These are phyloP conservation scores for Pythium plurisporium DNA, from an alignment of 352 stramenopile species.

Conservation along the genomic window DNA sequence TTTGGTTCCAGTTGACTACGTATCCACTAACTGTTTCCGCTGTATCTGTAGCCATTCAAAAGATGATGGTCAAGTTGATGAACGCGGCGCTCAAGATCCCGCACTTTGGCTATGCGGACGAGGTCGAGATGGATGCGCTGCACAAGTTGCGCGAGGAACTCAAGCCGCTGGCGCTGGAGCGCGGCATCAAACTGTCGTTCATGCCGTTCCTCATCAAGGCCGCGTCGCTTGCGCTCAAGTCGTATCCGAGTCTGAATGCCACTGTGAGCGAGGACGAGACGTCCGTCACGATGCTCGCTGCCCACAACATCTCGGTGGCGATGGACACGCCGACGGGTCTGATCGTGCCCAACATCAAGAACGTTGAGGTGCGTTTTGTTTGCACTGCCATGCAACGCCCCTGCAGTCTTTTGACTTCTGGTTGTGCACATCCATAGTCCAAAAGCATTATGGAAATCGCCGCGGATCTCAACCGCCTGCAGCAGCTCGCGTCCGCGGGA, in stretches of 20 bases:
- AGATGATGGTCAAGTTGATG: conserved; percentile 99
- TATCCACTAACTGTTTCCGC: conserved; percentile 8
- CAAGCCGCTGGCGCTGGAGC: conserved; percentile 75
- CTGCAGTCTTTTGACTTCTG: too few relatives aligned
- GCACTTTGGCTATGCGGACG: conserved; percentile 98
- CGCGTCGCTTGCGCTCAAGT: conserved; percentile 89
- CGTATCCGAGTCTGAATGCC: conserved; percentile 94
- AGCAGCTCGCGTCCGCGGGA: conserved; percentile 71
- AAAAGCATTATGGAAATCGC: conserved; percentile 85
- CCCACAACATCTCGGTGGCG: conserved; percentile 97
- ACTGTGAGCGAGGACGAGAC: conserved; percentile 83
- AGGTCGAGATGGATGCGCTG: conserved; percentile 94
- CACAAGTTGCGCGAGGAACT: conserved; percentile 81
- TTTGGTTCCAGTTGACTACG: too few relatives aligned
- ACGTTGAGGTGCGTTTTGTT: conserved; percentile 67
- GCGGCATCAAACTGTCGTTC: conserved; percentile 91
- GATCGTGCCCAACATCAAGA: conserved; percentile 95
- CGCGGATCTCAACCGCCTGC: conserved; percentile 84
- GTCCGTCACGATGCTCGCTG: conserved; percentile 82
- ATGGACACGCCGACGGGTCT: conserved; percentile 97
- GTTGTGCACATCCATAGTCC: conserved; percentile 23
- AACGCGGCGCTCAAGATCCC: conserved; percentile 92
- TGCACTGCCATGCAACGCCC: neutral
- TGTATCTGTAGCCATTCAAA: conserved; percentile 87
- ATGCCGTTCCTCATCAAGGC: conserved; percentile 97